Evolutionary conservation across 805 yeast genomes (phyloP).

Genomic region (Wickerhamomyces kurtzmanii): DNA sequence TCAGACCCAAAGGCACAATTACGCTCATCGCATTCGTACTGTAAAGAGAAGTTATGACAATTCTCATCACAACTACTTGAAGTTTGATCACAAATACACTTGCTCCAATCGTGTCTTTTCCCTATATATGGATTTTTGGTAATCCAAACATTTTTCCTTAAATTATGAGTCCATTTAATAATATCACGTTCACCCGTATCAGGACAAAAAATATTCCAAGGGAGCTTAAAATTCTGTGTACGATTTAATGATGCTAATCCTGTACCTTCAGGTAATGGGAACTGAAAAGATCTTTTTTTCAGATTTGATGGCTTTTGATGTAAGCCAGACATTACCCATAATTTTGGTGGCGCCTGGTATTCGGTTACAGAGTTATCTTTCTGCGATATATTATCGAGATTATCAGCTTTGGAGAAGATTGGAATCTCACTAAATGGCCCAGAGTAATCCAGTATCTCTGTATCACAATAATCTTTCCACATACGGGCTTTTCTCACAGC

Average conservation of each 20-base stretch:
- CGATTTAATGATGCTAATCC: constrained; percentile 8
- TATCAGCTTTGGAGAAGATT: too few species aligned
- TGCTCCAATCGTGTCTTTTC: neutral
- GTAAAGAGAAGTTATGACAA: constrained; percentile 21
- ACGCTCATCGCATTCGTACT: constrained; percentile 22
- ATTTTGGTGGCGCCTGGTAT: constrained; percentile 6
- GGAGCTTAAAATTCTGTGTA: constrained; percentile 16
- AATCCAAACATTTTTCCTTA: constrained; percentile 11
- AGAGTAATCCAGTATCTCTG: too few species aligned
- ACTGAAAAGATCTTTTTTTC: constrained; percentile 4
- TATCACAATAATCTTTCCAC: constrained; percentile 12
- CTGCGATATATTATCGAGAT: too few species aligned
- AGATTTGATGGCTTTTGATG: constrained; percentile 6
- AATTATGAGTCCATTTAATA: constrained; percentile 18
- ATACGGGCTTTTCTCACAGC: constrained; percentile 8
- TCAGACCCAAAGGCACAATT: constrained; percentile 20
- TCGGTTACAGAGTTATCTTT: too few species aligned
- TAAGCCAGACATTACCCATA: constrained; percentile 14
- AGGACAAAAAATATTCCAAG: constrained; percentile 25
- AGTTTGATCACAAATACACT: constrained; percentile 14
- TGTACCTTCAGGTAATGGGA: constrained; percentile 13
- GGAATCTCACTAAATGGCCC: too few species aligned
- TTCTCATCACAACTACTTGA: constrained; percentile 20
- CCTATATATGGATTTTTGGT: constrained; percentile 1
- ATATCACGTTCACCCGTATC: constrained; percentile 12